Evolutionary conservation across 257 asterid genomes (phyloP), one percentile per base, ranked within the genome.

Genomic region (Prunella vulgaris): DNA sequence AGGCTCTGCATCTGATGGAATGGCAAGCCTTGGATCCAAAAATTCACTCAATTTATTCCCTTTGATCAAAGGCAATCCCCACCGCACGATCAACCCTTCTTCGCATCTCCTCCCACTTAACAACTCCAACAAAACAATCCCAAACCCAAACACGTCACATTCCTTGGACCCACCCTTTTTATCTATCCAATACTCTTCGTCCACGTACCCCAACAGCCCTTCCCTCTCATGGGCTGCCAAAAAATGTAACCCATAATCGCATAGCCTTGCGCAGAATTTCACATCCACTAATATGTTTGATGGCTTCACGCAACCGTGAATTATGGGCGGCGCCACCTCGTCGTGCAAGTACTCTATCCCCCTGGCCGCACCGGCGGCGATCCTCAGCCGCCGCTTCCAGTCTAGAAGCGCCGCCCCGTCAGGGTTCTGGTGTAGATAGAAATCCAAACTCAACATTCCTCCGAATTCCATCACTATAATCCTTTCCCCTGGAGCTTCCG

Each of bases 401-500:
- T 92, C 91, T 1, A 92, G 79, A 0, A 90, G 78, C 2, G 85
- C 79, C 12, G 79, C 81, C 0, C 95, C 89, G 38, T 82, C 92
- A 2, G 76, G 80, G 25, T 85, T 84, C 12, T 85, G 91, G 28
- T 88, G 89, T 15, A 92, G 62, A 69, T 90, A 87, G 37, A 87
- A 86, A 0, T 88, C 97, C 56, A 92, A 74, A 51, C 96, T 92
- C 42, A 90, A 72, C 98, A 88, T 88, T 60, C 96, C 97, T 9
- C 78, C 81, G 28, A 71, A 85, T 67, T 88, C 97, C 88, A 81
- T 90, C 18, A 92, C 75, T 32, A 92, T 78, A 0, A 92, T 85
- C 60, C 98, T 73, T 56, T 92, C 98, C 0, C 97, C 98, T 0
- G 98, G 98, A 1, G 85, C 97, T 75, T 92, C 97, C 0, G 97